phyloP scores from a whole-genome alignment of 129 eudicot species.

The Lonicera japonica region DNA sequence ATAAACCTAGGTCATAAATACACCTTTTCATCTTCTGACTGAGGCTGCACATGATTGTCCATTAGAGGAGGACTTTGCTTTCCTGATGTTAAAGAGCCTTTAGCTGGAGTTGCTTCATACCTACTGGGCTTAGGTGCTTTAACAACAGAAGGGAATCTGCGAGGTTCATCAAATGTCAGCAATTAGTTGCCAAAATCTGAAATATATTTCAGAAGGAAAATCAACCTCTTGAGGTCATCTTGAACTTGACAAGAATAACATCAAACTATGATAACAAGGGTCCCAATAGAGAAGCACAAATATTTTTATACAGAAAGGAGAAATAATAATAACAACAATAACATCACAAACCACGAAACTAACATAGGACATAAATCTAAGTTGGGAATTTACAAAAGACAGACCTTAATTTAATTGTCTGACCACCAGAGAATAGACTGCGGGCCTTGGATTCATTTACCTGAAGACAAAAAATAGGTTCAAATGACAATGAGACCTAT shows the following conservation, averaged over 20 bases:
- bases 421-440: slow-evolving; percentile 49
- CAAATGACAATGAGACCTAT: not conserved
- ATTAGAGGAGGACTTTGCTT: slow-evolving; percentile 44
- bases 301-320: too few species aligned
- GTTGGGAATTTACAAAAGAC: not conserved
- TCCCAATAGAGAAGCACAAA: too few species aligned
- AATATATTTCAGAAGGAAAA: not conserved
- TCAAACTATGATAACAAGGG: not conserved
- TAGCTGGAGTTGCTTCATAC: slow-evolving; percentile 62
- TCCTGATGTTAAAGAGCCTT: slow-evolving; percentile 40
- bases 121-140: slow-evolving; percentile 39
- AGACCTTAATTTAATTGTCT: slow-evolving; percentile 67
- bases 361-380: not conserved
- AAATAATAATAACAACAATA: too few species aligned
- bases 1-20: slow-evolving; percentile 13
- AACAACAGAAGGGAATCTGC: slow-evolving; percentile 62
- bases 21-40: slow-evolving; percentile 43
- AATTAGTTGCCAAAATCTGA: slow-evolving; percentile 4
- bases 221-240: not conserved
- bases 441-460: slow-evolving; percentile 62
- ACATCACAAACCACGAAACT: too few species aligned
- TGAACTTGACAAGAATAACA: not conserved
- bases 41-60: slow-evolving; percentile 38
- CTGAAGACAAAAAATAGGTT: slow-evolving; percentile 32
- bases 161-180: slow-evolving; percentile 12